Conservation (phyloP, 805 yeast genomes). For the Spencermartinsiella europaea region DNA sequence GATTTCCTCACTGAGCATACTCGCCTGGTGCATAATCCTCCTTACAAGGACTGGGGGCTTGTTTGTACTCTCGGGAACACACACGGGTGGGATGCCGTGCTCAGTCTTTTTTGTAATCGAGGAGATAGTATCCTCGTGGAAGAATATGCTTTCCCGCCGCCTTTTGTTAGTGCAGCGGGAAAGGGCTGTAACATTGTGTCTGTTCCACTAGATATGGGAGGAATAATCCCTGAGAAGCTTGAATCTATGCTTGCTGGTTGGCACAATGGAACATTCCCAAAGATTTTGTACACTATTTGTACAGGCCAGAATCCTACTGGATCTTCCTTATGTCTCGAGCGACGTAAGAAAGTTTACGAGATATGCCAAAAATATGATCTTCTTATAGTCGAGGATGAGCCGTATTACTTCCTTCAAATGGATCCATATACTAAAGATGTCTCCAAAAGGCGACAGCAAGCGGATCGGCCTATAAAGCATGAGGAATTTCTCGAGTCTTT, state of each 20-base stretch:
- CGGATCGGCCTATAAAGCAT: constrained; percentile 36
- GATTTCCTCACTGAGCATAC: constrained; percentile 70
- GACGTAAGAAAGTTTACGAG: constrained; percentile 72
- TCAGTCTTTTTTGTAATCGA: constrained; percentile 69
- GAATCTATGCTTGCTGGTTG: constrained; percentile 60
- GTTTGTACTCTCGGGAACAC: constrained; percentile 79
- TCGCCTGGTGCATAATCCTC: constrained; percentile 38
- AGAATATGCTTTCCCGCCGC: constrained; percentile 76
- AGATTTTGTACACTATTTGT: constrained; percentile 80
- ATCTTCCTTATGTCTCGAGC: constrained; percentile 66
- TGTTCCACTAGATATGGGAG: constrained; percentile 70
- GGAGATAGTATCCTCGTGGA: constrained; percentile 82
- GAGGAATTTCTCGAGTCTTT: constrained; percentile 62
- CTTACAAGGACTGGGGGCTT: constrained; percentile 67
- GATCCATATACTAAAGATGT: constrained; percentile 54
- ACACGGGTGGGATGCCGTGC: constrained; percentile 75
- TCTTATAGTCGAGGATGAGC: constrained; percentile 90
- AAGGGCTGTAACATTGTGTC: constrained; percentile 66
- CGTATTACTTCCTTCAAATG: constrained; percentile 96
- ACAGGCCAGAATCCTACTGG: constrained; percentile 99
- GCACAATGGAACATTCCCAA: constrained; percentile 67
- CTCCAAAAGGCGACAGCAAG: constrained; percentile 22
- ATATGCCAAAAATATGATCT: constrained; percentile 83
- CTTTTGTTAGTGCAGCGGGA: constrained; percentile 75
- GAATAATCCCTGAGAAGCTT: constrained; percentile 69